Evolutionary conservation across 1,139 yeast genomes (phyloP).

Genomic region (Saccharomyces hybrid): DNA sequence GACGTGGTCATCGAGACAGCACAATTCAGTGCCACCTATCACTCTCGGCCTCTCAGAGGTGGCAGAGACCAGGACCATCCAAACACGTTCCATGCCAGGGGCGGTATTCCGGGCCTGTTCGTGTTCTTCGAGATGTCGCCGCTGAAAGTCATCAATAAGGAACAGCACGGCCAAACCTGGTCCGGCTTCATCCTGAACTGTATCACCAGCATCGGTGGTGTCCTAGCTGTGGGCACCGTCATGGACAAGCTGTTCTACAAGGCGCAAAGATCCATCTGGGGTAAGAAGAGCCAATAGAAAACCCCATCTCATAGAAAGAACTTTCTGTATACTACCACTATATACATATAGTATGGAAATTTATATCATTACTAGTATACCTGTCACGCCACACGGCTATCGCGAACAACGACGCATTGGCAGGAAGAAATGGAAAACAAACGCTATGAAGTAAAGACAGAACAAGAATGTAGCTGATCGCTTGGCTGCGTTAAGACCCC

Average conservation of each 20-base stretch:
- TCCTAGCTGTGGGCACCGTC: conserved; percentile 83
- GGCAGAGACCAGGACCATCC: conserved; percentile 91
- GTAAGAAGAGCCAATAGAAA: conserved; percentile 47
- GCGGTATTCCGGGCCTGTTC: conserved; percentile 88
- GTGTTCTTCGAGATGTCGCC: conserved; percentile 90
- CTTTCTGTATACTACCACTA: neutral
- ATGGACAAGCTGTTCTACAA: conserved; percentile 84
- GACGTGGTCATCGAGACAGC: conserved; percentile 64
- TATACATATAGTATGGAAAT: conserved; percentile 2
- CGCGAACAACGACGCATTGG: neutral
- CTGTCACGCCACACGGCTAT: conserved; percentile 4
- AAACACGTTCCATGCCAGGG: conserved; percentile 72
- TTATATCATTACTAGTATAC: conserved; percentile 2
- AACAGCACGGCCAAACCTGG: conserved; percentile 71
- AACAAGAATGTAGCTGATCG: conserved; percentile 1
- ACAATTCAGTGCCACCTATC: conserved; percentile 86
- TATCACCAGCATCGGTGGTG: conserved; percentile 87
- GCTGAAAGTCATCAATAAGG: conserved; percentile 79
- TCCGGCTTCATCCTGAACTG: conserved; percentile 81
- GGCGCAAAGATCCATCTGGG: conserved; percentile 71
- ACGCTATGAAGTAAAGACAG: conserved; percentile 2
- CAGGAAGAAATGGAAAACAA: neutral
- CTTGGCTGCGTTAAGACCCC: neutral
- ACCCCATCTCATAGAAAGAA: neutral
- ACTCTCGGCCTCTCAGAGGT: conserved; percentile 76